These are phyloP conservation scores for Pseudophaeomoniella oleicola DNA, from an alignment of 2,329 filamentous ascomycete genomes.

Conservation along the genomic window DNA sequence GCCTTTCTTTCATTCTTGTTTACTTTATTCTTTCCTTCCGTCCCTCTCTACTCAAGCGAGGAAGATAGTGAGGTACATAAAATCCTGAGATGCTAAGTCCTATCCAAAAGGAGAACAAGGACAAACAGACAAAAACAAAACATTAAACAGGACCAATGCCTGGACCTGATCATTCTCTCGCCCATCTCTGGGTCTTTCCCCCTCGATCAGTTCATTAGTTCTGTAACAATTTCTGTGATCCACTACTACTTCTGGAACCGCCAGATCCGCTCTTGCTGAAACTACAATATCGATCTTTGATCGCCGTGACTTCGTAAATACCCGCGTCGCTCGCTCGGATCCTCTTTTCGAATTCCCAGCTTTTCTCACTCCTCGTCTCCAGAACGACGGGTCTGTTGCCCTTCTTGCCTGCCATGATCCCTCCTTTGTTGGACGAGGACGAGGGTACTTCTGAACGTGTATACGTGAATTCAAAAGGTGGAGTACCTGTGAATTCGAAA, in stretches of 20 bases:
- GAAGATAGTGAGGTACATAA: too few species aligned
- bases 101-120: too few species aligned
- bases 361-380: slow-evolving; percentile 80
- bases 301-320: slow-evolving; percentile 91
- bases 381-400: slow-evolving; percentile 66
- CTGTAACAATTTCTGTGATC: slow-evolving; percentile 10
- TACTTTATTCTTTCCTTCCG: too few species aligned
- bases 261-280: slow-evolving; percentile 51
- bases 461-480: slow-evolving; percentile 88
- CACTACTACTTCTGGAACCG: slow-evolving; percentile 1
- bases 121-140: too few species aligned
- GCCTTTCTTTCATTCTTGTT: too few species aligned
- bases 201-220: too few species aligned
- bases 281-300: slow-evolving; percentile 84
- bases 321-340: slow-evolving; percentile 84
- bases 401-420: slow-evolving; percentile 68
- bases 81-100: too few species aligned
- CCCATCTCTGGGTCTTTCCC: too few species aligned
- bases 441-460: slow-evolving; percentile 5
- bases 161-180: too few species aligned
- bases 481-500: slow-evolving; percentile 90
- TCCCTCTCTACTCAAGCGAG: too few species aligned
- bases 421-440: slow-evolving; percentile 11
- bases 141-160: too few species aligned
- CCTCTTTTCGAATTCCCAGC: slow-evolving; percentile 65